phyloP scores from a whole-genome alignment of 2,329 filamentous ascomycete species.

The Coniochaeta hoffmannii region DNA sequence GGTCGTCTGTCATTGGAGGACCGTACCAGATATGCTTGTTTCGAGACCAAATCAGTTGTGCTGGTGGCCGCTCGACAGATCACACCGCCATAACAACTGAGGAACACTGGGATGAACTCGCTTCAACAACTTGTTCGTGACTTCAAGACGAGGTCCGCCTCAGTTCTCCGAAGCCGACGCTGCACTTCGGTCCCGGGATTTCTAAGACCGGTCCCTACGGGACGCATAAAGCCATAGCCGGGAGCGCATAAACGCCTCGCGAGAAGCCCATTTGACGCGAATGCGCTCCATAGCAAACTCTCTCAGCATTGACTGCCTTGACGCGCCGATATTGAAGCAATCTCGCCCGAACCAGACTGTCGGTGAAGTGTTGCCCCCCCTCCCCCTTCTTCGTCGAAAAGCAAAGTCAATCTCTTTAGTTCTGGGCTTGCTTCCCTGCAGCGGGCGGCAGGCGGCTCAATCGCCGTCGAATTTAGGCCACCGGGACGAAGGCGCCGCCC shows the following conservation, averaged over 20 bases:
- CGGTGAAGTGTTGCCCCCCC: background rate
- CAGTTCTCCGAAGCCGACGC: background rate
- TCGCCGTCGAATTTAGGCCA: constrained; percentile 1
- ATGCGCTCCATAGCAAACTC: background rate
- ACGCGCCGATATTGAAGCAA: background rate
- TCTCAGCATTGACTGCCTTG: background rate
- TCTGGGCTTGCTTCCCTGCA: no score
- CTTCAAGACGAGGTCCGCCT: background rate
- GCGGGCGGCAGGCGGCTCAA: background rate
- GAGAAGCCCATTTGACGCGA: background rate
- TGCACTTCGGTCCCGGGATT: background rate
- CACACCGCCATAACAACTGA: background rate
- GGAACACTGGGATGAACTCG: background rate
- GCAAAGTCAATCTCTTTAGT: background rate
- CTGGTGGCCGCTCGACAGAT: background rate
- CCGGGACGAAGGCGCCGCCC: background rate
- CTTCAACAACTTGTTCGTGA: background rate
- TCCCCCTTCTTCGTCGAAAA: no score
- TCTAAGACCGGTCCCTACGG: constrained; percentile 1
- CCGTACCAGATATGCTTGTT: background rate
- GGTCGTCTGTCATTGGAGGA: background rate
- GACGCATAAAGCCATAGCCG: background rate
- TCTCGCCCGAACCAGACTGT: constrained; percentile 2
- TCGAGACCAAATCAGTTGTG: background rate
- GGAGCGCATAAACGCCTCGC: background rate